phyloP scores from a whole-genome alignment of 2,329 filamentous ascomycete species.

The Colletotrichum sp. region DNA sequence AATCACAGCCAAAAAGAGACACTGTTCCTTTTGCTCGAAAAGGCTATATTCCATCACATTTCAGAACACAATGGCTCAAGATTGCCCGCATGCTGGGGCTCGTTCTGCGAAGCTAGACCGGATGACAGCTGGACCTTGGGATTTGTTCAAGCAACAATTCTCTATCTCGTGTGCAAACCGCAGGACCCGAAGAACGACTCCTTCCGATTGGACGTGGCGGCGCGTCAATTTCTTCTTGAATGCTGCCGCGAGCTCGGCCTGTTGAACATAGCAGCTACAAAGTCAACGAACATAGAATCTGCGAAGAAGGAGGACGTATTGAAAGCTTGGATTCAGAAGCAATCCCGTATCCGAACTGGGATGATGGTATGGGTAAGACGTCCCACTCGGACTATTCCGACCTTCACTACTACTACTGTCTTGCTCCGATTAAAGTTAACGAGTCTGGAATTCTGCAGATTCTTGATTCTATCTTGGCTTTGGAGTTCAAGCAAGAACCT shows the following conservation, averaged over 20 bases:
- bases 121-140: background rate
- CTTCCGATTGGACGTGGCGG: background rate
- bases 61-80: background rate
- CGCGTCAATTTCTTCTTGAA: background rate
- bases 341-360: background rate
- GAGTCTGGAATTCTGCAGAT: background rate
- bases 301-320: background rate
- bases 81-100: background rate
- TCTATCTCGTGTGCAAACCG: background rate
- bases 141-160: background rate
- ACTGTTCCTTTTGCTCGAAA: background rate
- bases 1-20: background rate
- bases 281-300: background rate
- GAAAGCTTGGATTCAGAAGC: background rate
- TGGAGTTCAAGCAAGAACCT: background rate
- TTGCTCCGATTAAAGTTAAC: background rate
- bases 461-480: slow-evolving; percentile 10
- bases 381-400: background rate
- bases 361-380: background rate
- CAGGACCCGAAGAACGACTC: background rate
- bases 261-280: background rate
- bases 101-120: background rate
- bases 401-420: background rate
- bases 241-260: background rate
- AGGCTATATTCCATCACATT: background rate